These are phyloP conservation scores for Paracorniculantispora psalliotae DNA, from an alignment of 2,329 filamentous ascomycete genomes.

Conservation along the genomic window DNA sequence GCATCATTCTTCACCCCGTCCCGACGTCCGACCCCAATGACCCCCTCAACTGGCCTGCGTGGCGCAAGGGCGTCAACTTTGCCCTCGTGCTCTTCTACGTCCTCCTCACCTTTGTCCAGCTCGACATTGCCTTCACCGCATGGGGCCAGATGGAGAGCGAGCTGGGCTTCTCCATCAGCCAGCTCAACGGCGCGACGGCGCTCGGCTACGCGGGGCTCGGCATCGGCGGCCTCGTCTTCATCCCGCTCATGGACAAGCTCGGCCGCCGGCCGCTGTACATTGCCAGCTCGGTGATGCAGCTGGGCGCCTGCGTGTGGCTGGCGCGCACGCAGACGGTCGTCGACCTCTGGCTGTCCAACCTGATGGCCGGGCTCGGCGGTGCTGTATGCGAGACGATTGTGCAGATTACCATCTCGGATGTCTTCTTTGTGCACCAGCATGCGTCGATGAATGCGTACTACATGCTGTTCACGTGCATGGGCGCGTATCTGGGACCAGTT, in stretches of 20 bases:
- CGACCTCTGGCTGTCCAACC: conserved; percentile 38
- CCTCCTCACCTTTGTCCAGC: background rate
- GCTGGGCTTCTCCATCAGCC: conserved; percentile 35
- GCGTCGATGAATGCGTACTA: conserved; percentile 44
- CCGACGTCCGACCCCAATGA: conserved; percentile 16
- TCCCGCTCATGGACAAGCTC: conserved; percentile 42
- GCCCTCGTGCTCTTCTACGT: conserved; percentile 4
- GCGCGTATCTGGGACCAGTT: conserved; percentile 32
- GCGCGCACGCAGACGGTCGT: conserved; percentile 35
- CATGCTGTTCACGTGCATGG: conserved; percentile 1
- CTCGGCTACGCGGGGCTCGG: conserved; percentile 36
- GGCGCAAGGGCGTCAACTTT: background rate
- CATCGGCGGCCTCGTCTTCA: conserved; percentile 36
- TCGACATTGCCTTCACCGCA: conserved; percentile 1
- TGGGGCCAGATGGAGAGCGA: conserved; percentile 39
- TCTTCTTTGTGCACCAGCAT: conserved; percentile 45
- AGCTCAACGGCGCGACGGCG: conserved; percentile 42
- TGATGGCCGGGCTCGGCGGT: conserved; percentile 39
- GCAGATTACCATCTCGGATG: conserved; percentile 42
- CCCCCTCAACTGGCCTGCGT: conserved; percentile 11
- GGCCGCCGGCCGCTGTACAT: conserved; percentile 42
- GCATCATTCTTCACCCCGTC: conserved; percentile 12
- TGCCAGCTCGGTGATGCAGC: conserved; percentile 33
- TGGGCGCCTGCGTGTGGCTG: conserved; percentile 32
- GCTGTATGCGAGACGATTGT: conserved; percentile 39